Base-by-base conservation (phyloP, 2,329 filamentous ascomycete species). In the Fusarium torreyae region DNA sequence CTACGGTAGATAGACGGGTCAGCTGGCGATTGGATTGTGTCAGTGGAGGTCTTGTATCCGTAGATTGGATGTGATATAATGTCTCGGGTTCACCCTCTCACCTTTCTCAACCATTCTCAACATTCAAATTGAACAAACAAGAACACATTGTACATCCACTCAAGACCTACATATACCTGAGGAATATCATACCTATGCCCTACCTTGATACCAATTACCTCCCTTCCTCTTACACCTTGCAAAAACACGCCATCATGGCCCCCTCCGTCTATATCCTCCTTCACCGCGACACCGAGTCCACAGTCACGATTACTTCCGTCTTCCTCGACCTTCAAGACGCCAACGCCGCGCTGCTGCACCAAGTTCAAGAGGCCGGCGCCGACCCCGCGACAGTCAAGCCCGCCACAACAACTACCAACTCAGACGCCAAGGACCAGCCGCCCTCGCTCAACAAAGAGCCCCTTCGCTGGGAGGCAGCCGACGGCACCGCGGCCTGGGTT, bases 401-500 rank as follows among this genome's bases (percentile, higher is more conserved):
- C 8, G 68, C 73, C 18, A 26, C 68, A 31, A 45, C 31, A 22
- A 20, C 50, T 28, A 6, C 42, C 9, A 52, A 42, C 22, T 50
- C 49, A 11, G 66, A 57, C 5, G 31, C 40, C 53, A 53, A 62
- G 50, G 60, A 51, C 20, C n/a, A 17, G 36, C 34, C 36, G 52
- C 44, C 39, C 20, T 70, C 57, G 28, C 72, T 57, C 28, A 58
- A 34, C 28, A 71, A 69, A 52, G 49, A 78, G 57, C 80, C 78
- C 7, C 45, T 77, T 45, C 69, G 78, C 55, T 81, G 80, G 80
- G 74, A 78, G 18, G 74, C 77, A 18, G 68, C 78, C 8, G 79
- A 80, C 22, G 80, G 80, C 6, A 68, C 71, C 42, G 67, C 76
- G 11, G 79, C 77, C 54, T 81, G 79, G 79, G 80, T 81, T 31